Conservation (phyloP, 192 early-diverging fungal genomes). For the Backusella tarrabulga region DNA sequence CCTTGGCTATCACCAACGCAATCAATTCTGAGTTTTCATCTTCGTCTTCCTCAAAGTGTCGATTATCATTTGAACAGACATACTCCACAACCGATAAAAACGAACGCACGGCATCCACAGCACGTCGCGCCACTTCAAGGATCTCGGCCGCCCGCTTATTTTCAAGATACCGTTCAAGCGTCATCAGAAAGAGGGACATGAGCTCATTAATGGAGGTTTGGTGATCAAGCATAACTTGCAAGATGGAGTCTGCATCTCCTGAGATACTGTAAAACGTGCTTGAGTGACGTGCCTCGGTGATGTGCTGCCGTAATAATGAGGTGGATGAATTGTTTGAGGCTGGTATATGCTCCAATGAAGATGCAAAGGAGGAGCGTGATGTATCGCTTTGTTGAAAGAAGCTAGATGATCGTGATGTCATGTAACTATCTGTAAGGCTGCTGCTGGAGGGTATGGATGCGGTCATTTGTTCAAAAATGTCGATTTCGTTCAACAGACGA, state of each 20-base stretch:
- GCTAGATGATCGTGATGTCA: not conserved
- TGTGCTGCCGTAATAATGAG: constrained; percentile 15
- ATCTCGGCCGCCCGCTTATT: constrained; percentile 19
- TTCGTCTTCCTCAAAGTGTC: constrained; percentile 10
- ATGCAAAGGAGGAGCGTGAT: not conserved
- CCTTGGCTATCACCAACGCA: constrained; percentile 32
- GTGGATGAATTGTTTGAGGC: not conserved
- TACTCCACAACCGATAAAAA: constrained; percentile 35
- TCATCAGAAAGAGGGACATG: not conserved
- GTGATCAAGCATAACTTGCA: constrained; percentile 20
- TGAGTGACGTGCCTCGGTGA: constrained; percentile 6
- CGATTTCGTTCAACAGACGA: constrained; percentile 22
- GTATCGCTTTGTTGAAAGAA: not conserved
- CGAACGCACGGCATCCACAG: constrained; percentile 32
- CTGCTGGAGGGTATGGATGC: not conserved
- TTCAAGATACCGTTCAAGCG: constrained; percentile 11
- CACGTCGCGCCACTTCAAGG: constrained; percentile 34
- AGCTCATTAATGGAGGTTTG: constrained; percentile 10
- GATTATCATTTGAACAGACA: constrained; percentile 29
- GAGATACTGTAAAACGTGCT: constrained; percentile 10
- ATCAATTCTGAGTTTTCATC: constrained; percentile 35
- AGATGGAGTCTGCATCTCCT: constrained; percentile 16
- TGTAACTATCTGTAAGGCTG: not conserved
- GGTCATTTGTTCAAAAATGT: constrained; percentile 14
- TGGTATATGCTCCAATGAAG: not conserved